phyloP scores from a whole-genome alignment of 1,284 basidiomycete genomes.

The Irpex sp. region DNA sequence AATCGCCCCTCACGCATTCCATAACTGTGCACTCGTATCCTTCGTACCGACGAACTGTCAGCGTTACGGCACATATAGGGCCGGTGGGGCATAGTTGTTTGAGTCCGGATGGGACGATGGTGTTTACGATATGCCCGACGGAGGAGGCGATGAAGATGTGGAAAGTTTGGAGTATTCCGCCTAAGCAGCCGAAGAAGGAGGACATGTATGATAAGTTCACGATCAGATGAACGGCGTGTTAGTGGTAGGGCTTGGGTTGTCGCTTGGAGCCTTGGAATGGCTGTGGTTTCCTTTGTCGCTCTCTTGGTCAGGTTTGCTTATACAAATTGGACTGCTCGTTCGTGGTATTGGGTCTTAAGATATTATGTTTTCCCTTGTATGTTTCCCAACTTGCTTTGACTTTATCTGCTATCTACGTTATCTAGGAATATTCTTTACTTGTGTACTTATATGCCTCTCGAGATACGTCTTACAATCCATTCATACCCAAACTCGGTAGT shows the following conservation, averaged over 20 bases:
- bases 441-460: neutral
- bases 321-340: too few relatives aligned
- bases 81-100: conserved; percentile 31
- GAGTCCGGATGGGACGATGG: conserved; percentile 30
- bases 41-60: conserved; percentile 26
- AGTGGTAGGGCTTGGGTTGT: too few relatives aligned
- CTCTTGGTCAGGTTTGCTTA: too few relatives aligned
- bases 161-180: conserved; percentile 30
- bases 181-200: conserved; percentile 1
- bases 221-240: conserved; percentile 1
- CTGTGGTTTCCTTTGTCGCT: neutral
- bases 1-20: conserved; percentile 41
- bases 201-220: conserved; percentile 6
- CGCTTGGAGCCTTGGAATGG: neutral
- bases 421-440: neutral
- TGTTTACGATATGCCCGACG: conserved; percentile 33
- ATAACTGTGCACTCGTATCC: conserved; percentile 44
- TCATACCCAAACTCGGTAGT: too few relatives aligned
- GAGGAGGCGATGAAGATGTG: conserved; percentile 40
- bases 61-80: conserved; percentile 29
- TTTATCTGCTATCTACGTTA: neutral
- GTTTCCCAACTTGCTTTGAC: neutral
- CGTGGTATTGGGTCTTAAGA: neutral
- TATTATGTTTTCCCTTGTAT: neutral
- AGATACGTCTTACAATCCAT: too few relatives aligned